Evolutionary conservation across 2,329 filamentous ascomycete genomes (phyloP).

Genomic region (Ceratocystis alfenasii): DNA sequence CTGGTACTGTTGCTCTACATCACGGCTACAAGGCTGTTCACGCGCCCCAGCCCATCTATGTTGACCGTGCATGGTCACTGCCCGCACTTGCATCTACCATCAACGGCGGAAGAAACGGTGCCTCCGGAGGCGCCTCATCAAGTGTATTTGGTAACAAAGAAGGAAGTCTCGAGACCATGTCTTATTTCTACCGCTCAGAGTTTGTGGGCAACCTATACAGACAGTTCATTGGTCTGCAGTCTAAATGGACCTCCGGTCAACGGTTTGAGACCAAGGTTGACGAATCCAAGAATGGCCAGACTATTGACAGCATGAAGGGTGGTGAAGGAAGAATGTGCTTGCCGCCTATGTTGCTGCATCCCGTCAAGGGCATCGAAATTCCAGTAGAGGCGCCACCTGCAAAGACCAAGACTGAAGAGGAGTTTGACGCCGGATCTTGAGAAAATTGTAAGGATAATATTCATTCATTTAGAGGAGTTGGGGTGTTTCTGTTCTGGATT

Average conservation of each 20-base stretch:
- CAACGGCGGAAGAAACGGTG: conserved; percentile 66
- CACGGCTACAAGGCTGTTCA: conserved; percentile 90
- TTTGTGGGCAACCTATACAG: conserved; percentile 74
- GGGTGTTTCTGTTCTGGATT: conserved; percentile 9
- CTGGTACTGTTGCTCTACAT: conserved; percentile 72
- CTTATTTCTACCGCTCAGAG: conserved; percentile 82
- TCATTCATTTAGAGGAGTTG: conserved; percentile 2
- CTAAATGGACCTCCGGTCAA: conserved; percentile 68
- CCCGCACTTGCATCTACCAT: conserved; percentile 65
- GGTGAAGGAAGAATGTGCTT: conserved; percentile 82
- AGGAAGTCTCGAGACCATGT: conserved; percentile 75
- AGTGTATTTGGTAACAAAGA: conserved; percentile 73
- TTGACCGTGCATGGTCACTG: conserved; percentile 76
- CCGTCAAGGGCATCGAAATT: conserved; percentile 63
- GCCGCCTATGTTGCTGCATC: conserved; percentile 79
- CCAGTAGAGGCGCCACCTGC: conserved; percentile 46
- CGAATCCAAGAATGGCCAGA: conserved; percentile 38
- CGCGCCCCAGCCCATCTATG: conserved; percentile 76
- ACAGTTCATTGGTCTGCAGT: conserved; percentile 72
- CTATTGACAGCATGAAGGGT: conserved; percentile 44
- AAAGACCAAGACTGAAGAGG: conserved; percentile 29
- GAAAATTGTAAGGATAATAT: not conserved
- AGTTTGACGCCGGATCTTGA: conserved; percentile 39
- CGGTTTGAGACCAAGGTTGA: conserved; percentile 55
- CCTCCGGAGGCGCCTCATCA: conserved; percentile 58